These are phyloP conservation scores for Senna tora DNA, from an alignment of 306 rosid species.

Conservation along the genomic window DNA sequence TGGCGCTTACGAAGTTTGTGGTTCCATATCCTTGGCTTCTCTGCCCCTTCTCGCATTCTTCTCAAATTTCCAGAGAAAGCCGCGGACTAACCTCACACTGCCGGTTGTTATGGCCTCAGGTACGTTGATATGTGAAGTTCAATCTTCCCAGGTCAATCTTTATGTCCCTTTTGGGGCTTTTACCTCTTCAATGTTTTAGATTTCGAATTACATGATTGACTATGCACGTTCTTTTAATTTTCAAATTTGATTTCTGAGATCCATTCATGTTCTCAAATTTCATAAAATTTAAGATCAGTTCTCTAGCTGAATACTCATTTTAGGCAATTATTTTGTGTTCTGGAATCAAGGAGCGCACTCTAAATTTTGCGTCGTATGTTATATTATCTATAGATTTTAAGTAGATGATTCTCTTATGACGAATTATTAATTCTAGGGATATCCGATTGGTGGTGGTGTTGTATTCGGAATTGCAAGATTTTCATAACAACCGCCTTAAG, in stretches of 20 bases:
- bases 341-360: not conserved
- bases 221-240: not conserved
- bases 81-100: conserved; percentile 28
- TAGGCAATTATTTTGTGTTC: not conserved
- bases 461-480: not conserved
- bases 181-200: not conserved
- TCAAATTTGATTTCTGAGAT: conserved; percentile 3
- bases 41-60: not conserved
- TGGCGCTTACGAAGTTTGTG: not conserved
- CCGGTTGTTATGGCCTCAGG: conserved; percentile 76
- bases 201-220: conserved; percentile 23
- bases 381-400: not conserved
- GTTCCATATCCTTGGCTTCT: conserved; percentile 3
- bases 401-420: conserved; percentile 4
- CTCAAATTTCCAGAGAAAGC: conserved; percentile 36
- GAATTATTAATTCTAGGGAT: conserved; percentile 15
- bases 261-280: conserved; percentile 12
- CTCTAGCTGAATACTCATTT: conserved; percentile 6
- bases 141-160: conserved; percentile 4
- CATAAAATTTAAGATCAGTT: conserved; percentile 22
- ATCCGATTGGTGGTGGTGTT: conserved; percentile 9
- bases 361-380: not conserved
- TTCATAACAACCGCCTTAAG: not conserved
- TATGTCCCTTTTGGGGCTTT: not conserved
- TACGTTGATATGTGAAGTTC: conserved; percentile 10